A percentile compares a stretch with the other conserved stretches of the same genome.
Evolutionary conservation across 1,284 basidiomycete genomes (phyloP).

Genomic region (Neolentinus lepideus): DNA sequence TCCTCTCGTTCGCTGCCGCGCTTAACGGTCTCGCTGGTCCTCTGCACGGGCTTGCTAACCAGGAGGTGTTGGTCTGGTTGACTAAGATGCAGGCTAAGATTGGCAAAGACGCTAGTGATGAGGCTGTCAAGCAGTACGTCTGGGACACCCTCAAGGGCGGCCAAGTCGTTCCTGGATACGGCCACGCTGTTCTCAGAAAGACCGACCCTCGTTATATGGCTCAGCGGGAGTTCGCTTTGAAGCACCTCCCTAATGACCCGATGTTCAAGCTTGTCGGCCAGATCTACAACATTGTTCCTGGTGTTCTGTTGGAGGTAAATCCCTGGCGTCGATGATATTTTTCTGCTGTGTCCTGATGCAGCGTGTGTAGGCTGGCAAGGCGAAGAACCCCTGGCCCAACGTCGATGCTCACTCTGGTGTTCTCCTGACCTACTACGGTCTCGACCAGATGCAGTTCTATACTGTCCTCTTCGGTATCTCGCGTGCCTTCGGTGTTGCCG

Average conservation of each 20-base stretch:
- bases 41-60: slow-evolving; percentile 95
- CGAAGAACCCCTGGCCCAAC: slow-evolving; percentile 92
- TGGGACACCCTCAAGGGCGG: slow-evolving; percentile 90
- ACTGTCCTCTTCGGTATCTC: slow-evolving; percentile 97
- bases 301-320: slow-evolving; percentile 79
- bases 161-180: slow-evolving; percentile 92
- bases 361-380: slow-evolving; percentile 73
- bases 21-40: slow-evolving; percentile 97
- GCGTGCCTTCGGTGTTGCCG: slow-evolving; percentile 84
- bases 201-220: slow-evolving; percentile 97
- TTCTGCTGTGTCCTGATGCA: not conserved
- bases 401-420: slow-evolving; percentile 98
- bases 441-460: slow-evolving; percentile 90
- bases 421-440: slow-evolving; percentile 85
- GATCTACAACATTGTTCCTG: slow-evolving; percentile 90
- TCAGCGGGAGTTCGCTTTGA: slow-evolving; percentile 89
- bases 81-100: slow-evolving; percentile 85
- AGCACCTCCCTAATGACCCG: slow-evolving; percentile 83
- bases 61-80: slow-evolving; percentile 89
- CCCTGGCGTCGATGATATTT: not conserved
- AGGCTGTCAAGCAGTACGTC: slow-evolving; percentile 87
- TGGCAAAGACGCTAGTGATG: slow-evolving; percentile 76
- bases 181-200: slow-evolving; percentile 95
- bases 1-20: slow-evolving; percentile 91
- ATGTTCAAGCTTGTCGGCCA: slow-evolving; percentile 92